A percentile compares a stretch with the other conserved stretches of the same genome.
Conservation (phyloP, 2,329 filamentous ascomycete genomes). For the Amauroascus verrucosus region DNA sequence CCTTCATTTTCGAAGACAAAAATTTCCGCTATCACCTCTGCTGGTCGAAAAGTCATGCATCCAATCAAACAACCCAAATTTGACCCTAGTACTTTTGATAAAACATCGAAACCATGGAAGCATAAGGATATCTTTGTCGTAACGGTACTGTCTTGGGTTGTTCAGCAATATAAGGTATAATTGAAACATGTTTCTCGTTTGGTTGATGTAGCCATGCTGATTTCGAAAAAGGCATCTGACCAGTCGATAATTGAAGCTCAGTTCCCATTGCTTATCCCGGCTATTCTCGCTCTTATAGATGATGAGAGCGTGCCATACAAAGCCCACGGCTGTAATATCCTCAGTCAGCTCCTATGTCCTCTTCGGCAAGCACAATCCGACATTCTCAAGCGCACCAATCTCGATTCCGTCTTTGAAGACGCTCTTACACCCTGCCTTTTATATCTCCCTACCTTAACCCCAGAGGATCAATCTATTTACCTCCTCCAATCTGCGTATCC, state of each 20-base stretch:
- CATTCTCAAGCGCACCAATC: conserved; percentile 35
- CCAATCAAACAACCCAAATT: conserved; percentile 30
- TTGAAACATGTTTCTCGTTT: neutral
- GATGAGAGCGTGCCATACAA: conserved; percentile 32
- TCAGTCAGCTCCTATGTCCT: conserved; percentile 27
- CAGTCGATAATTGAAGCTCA: conserved; percentile 31
- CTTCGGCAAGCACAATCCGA: conserved; percentile 30
- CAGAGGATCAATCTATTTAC: conserved; percentile 56
- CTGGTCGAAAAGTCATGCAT: conserved; percentile 37
- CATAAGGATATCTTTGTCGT: conserved; percentile 27
- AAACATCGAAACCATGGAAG: conserved; percentile 34
- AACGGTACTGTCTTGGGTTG: conserved; percentile 29
- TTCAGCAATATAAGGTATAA: conserved; percentile 30
- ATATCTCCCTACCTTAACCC: conserved; percentile 66
- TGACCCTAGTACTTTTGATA: conserved; percentile 28
- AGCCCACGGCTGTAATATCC: conserved; percentile 30
- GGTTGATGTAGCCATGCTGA: neutral
- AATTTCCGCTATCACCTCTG: conserved; percentile 34
- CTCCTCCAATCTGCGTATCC: conserved; percentile 58
- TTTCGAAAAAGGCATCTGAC: conserved; percentile 20
- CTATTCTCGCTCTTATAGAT: conserved; percentile 37
- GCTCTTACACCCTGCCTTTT: conserved; percentile 54
- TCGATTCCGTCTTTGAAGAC: conserved; percentile 38
- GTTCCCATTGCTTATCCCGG: conserved; percentile 37
- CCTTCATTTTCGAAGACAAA: conserved; percentile 35